Conservation (phyloP, 106 monocot species). For the Gastrodia elata region DNA sequence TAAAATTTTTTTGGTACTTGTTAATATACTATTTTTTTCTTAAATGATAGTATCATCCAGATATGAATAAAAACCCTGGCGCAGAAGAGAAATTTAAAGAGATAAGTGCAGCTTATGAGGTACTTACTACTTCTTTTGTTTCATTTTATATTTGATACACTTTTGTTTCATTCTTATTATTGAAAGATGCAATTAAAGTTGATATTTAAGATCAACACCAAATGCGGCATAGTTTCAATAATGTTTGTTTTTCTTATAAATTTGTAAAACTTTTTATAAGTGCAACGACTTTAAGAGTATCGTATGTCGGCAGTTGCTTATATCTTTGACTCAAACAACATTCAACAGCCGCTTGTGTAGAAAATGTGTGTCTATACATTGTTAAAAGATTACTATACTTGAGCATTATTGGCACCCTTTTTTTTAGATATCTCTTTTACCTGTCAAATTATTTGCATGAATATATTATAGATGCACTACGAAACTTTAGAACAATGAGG, state of each 20-base stretch:
- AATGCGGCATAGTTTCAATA: neutral
- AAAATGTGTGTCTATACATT: too few species aligned
- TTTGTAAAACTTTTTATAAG: neutral
- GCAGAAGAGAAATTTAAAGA: slow-evolving; percentile 98
- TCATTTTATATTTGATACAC: neutral
- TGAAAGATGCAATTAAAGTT: neutral
- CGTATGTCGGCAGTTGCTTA: too few species aligned
- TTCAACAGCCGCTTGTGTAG: too few species aligned
- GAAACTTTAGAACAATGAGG: too few species aligned
- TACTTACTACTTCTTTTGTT: slow-evolving; percentile 13
- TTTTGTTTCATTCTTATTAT: neutral
- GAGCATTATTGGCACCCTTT: too few species aligned
- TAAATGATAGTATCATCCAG: slow-evolving; percentile 85
- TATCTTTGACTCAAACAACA: too few species aligned
- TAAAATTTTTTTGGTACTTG: neutral
- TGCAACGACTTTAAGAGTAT: too few species aligned
- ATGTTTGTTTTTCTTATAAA: neutral
- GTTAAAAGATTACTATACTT: too few species aligned
- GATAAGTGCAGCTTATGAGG: slow-evolving; percentile 98
- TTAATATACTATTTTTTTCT: slow-evolving; percentile 11
- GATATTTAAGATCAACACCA: neutral
- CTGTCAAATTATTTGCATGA: too few species aligned
- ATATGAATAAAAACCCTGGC: slow-evolving; percentile 85
- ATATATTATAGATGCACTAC: too few species aligned
- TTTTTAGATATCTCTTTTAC: too few species aligned